phyloP scores from a whole-genome alignment of 805 yeast species.

The Diddensiella transvaalensis region DNA sequence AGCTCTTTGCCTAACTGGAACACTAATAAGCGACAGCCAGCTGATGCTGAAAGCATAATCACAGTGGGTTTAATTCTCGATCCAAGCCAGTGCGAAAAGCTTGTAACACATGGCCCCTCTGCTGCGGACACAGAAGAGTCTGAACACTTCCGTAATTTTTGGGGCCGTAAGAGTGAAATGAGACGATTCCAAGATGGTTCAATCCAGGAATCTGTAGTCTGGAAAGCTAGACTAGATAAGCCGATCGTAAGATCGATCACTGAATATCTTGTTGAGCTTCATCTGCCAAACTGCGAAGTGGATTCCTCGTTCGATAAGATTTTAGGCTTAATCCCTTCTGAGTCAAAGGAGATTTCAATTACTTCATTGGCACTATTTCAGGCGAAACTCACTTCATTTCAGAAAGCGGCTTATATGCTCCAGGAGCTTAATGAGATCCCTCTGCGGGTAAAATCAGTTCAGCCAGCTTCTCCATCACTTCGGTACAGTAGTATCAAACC shows the following conservation, averaged over 20 bases:
- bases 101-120: slow-evolving; percentile 83
- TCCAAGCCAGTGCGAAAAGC: slow-evolving; percentile 69
- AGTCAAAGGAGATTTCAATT: slow-evolving; percentile 49
- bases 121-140: slow-evolving; percentile 57
- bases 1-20: slow-evolving; percentile 12
- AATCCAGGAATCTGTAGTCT: slow-evolving; percentile 85
- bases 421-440: slow-evolving; percentile 54
- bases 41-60: slow-evolving; percentile 12
- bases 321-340: slow-evolving; percentile 35
- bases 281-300: slow-evolving; percentile 40
- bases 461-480: slow-evolving; percentile 70
- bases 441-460: slow-evolving; percentile 61
- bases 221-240: slow-evolving; percentile 56
- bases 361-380: slow-evolving; percentile 23
- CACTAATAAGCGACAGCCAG: slow-evolving; percentile 12
- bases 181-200: slow-evolving; percentile 92
- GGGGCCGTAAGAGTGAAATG: slow-evolving; percentile 84
- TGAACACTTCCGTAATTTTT: slow-evolving; percentile 70
- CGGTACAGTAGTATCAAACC: slow-evolving; percentile 71
- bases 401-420: slow-evolving; percentile 46
- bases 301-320: slow-evolving; percentile 8
- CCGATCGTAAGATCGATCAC: slow-evolving; percentile 66
- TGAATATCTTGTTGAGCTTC: slow-evolving; percentile 59
- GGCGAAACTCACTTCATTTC: slow-evolving; percentile 42
- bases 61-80: slow-evolving; percentile 64